Base-by-base conservation (phyloP, 164 flowering plant species). In the Chloranthus sessilifolius region DNA sequence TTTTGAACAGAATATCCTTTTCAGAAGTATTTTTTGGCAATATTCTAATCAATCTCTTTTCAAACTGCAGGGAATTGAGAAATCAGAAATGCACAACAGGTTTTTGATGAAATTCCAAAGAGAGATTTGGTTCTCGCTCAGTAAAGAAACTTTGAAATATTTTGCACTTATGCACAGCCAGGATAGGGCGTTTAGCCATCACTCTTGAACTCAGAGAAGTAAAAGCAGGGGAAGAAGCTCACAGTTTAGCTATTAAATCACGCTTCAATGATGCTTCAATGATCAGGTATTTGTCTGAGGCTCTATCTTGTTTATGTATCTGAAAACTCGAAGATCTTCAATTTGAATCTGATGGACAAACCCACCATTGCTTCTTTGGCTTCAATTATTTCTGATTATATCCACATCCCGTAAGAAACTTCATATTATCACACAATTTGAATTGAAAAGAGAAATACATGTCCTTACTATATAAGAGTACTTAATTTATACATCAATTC, bases 341-440 rank as follows among this genome's bases (percentile, higher is more conserved):
- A 61, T 28, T 31, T 24, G 22, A 55, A 61, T 28, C 25, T 24
- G 20, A 61, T 54, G 54, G 24, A 30, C 11, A 50, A 54, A 40
- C 59, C 59, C 7, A 54, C 33, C 22, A 48, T 61, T 20, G 65
- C 54, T 15, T 61, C 59, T 26, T 61, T 59, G 65, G 54, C 59
- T 20, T 54, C 65, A 38, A 47, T 61, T 5, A 61, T 61, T 22
- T 34, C 59, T 2, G 49, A 50, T 14, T 47, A 54, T 41, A 55
- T 33, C 43, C 65, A 48, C 41, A 40, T 20, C 21, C 34, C 11
- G 9, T 30, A 6, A 6, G 34, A 30, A 30, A 30, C 9, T 11
- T 30, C 34, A 30, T 6, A 30, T 6, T 6, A 30, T 30, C 34
- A 11, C 11, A 6, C 1, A 30, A 1, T 30, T 30, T 30, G 7